Conservation (phyloP, 1,284 basidiomycete species). For the Tilletiopsis washingtonensis region DNA sequence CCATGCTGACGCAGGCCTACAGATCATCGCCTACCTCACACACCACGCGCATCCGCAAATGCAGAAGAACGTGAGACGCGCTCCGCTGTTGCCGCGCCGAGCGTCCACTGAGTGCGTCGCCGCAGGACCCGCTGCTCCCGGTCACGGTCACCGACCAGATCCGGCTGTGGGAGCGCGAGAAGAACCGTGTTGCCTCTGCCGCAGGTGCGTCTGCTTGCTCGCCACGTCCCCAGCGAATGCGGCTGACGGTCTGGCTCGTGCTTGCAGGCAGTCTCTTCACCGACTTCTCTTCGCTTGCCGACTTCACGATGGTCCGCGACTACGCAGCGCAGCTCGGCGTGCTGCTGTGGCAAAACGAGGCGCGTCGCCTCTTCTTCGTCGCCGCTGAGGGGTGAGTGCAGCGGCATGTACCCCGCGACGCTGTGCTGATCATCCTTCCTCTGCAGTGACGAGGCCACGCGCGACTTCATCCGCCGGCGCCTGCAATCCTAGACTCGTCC, state of each 20-base stretch:
- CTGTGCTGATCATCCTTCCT: not conserved
- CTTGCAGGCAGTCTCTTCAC: slow-evolving; percentile 68
- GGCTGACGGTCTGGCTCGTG: not conserved
- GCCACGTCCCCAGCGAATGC: not conserved
- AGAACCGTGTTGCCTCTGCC: slow-evolving; percentile 64
- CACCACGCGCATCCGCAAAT: slow-evolving; percentile 97
- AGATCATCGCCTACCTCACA: slow-evolving; percentile 91
- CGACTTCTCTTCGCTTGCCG: slow-evolving; percentile 72
- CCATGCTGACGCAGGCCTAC: slow-evolving; percentile 8
- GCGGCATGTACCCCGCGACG: not conserved
- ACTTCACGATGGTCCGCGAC: slow-evolving; percentile 76
- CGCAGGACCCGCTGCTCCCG: slow-evolving; percentile 75
- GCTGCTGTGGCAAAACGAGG: slow-evolving; percentile 58
- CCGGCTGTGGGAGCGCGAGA: slow-evolving; percentile 92
- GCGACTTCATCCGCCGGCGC: not conserved
- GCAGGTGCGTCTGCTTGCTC: slow-evolving; percentile 42
- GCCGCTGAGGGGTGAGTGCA: not conserved
- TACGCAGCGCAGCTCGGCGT: slow-evolving; percentile 76
- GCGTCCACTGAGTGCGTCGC: not conserved
- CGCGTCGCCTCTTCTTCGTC: not conserved
- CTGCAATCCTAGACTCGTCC: too few species aligned
- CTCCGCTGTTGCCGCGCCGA: too few species aligned
- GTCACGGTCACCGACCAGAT: slow-evolving; percentile 98
- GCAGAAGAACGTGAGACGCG: slow-evolving; percentile 71
- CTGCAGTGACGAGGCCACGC: not conserved